Percentiles rank a stretch among this genome's conserved stretches.
phyloP scores from a whole-genome alignment of 2,329 filamentous ascomycete genomes.

The Microsporum canis region DNA sequence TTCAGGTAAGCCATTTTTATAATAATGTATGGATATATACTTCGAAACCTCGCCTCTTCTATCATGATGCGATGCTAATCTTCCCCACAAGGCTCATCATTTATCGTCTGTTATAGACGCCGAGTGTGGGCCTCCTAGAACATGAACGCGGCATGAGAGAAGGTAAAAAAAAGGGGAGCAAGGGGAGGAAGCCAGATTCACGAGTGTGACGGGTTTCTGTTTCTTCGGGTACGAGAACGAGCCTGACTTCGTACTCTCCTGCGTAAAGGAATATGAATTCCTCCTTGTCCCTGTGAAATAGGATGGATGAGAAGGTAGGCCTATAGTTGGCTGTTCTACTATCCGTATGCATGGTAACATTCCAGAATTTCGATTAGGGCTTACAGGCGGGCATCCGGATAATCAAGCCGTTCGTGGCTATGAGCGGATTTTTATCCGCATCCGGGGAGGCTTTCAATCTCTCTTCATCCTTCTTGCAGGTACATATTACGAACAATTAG shows the following conservation, averaged over 20 bases:
- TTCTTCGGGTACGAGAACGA: background rate
- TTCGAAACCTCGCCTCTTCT: background rate
- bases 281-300: background rate
- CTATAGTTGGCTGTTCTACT: background rate
- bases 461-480: background rate
- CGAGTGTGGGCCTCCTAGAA: background rate
- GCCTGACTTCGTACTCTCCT: background rate
- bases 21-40: background rate
- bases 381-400: background rate
- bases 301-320: background rate
- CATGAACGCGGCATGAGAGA: conserved; percentile 1
- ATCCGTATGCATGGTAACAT: background rate
- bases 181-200: background rate
- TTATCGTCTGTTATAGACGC: background rate
- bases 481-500: background rate
- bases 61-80: background rate
- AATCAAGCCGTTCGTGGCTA: background rate
- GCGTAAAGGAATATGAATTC: background rate
- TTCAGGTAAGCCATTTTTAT: background rate
- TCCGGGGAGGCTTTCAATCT: background rate
- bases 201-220: background rate
- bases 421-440: background rate
- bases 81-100: conserved; percentile 1
- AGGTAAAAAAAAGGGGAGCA: background rate
- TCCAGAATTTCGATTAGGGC: conserved; percentile 3